These are phyloP conservation scores for Metschnikowia cerradonensis DNA, from an alignment of 805 yeast species.

Conservation along the genomic window DNA sequence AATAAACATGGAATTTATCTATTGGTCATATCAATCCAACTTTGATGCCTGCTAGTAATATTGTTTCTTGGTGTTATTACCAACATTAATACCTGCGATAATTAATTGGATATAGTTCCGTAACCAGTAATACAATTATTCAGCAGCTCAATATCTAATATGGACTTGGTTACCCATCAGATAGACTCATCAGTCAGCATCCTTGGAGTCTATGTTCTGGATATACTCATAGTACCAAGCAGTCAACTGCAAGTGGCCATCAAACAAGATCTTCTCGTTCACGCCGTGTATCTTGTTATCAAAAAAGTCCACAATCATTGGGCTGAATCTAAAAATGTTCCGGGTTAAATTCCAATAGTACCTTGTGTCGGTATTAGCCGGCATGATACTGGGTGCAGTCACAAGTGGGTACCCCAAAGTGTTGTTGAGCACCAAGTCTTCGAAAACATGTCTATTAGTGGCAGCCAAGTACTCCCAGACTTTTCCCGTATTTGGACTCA, in stretches of 20 bases:
- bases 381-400: slow-evolving; percentile 56
- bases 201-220: slow-evolving; percentile 15
- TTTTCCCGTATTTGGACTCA: slow-evolving; percentile 21
- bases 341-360: slow-evolving; percentile 60
- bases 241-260: slow-evolving; percentile 56
- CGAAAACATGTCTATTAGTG: slow-evolving; percentile 42
- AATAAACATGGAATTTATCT: too few species aligned
- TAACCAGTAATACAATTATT: too few species aligned
- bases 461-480: slow-evolving; percentile 44
- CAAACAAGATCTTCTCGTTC: slow-evolving; percentile 53
- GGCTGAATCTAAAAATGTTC: slow-evolving; percentile 59
- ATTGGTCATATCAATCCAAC: too few species aligned
- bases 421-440: slow-evolving; percentile 38
- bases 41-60: too few species aligned
- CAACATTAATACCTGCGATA: too few species aligned
- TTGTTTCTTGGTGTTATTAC: too few species aligned
- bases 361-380: slow-evolving; percentile 70
- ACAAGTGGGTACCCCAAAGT: slow-evolving; percentile 25
- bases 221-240: slow-evolving; percentile 44
- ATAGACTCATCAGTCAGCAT: slow-evolving; percentile 2
- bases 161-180: too few species aligned
- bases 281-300: slow-evolving; percentile 41
- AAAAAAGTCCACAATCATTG: slow-evolving; percentile 30
- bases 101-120: too few species aligned
- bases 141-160: too few species aligned